Conservation (phyloP, 2,329 filamentous ascomycete species). For the Sporothrix mexicana region DNA sequence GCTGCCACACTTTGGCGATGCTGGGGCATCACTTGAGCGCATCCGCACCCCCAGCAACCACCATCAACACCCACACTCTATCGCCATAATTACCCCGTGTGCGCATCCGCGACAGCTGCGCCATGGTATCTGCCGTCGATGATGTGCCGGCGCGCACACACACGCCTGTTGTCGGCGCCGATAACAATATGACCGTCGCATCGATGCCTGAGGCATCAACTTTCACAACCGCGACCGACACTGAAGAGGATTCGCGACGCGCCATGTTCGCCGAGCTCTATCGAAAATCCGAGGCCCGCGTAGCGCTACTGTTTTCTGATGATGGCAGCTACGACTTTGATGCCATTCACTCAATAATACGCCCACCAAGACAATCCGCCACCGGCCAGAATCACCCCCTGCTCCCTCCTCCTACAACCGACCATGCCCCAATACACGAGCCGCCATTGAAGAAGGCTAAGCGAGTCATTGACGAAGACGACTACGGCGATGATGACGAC, state of each 20-base stretch:
- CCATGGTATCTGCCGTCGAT: slow-evolving; percentile 64
- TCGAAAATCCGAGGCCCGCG: slow-evolving; percentile 75
- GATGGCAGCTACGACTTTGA: slow-evolving; percentile 59
- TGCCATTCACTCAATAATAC: slow-evolving; percentile 60
- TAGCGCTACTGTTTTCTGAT: slow-evolving; percentile 74
- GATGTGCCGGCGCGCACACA: slow-evolving; percentile 61
- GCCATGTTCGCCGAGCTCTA: slow-evolving; percentile 79
- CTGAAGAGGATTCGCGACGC: slow-evolving; percentile 73
- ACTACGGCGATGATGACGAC: slow-evolving; percentile 85
- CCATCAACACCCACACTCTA: slow-evolving; percentile 55
- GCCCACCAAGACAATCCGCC: slow-evolving; percentile 46
- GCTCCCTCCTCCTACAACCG: slow-evolving; percentile 61
- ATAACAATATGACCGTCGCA: slow-evolving; percentile 51
- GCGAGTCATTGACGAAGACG: slow-evolving; percentile 80
- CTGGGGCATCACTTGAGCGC: slow-evolving; percentile 31
- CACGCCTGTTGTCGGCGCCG: slow-evolving; percentile 51
- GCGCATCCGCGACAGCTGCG: slow-evolving; percentile 46
- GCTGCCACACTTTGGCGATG: slow-evolving; percentile 36
- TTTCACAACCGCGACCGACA: slow-evolving; percentile 47
- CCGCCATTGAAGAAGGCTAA: slow-evolving; percentile 75
- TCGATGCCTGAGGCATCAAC: slow-evolving; percentile 66
- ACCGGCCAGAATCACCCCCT: slow-evolving; percentile 46
- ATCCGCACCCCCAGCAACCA: slow-evolving; percentile 42
- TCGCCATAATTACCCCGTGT: neutral
- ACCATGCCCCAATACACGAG: slow-evolving; percentile 64